A percentile compares a stretch with the other conserved stretches of the same genome.
Evolutionary conservation across 495 filamentous ascomycete genomes (phyloP).

Genomic region (Penicillium taxi): DNA sequence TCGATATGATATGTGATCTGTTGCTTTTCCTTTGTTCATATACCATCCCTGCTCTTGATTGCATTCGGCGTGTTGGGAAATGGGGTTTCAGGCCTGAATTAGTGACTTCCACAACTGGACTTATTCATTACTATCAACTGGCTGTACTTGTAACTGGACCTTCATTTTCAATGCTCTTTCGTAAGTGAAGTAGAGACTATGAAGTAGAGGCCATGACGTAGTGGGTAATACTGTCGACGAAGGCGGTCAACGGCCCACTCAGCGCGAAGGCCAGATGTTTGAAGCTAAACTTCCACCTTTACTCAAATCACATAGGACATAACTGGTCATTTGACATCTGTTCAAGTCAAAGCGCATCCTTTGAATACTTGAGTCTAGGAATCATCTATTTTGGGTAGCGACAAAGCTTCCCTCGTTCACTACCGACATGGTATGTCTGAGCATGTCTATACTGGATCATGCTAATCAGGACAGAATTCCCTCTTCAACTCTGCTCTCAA

Average conservation of each 20-base stretch:
- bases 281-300: too few relatives aligned
- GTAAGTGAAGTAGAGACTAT: too few relatives aligned
- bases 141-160: too few relatives aligned
- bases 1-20: neutral
- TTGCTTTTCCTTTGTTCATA: conserved; percentile 16
- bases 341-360: too few relatives aligned
- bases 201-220: neutral
- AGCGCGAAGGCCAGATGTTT: too few relatives aligned
- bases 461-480: conserved; percentile 53
- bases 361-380: too few relatives aligned
- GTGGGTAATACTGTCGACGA: conserved; percentile 4
- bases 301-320: too few relatives aligned
- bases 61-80: conserved; percentile 13
- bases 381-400: too few relatives aligned
- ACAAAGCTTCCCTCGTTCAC: neutral
- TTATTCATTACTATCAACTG: too few relatives aligned
- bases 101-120: conserved; percentile 11
- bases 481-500: conserved; percentile 94
- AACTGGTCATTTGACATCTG: too few relatives aligned
- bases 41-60: conserved; percentile 25
- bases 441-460: neutral
- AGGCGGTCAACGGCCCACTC: conserved; percentile 38
- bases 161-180: too few relatives aligned
- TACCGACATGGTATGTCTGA: neutral
- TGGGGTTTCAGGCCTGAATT: conserved; percentile 3